Base-by-base conservation (phyloP, 2,329 filamentous ascomycete species). In the Cytospora schulzeri region DNA sequence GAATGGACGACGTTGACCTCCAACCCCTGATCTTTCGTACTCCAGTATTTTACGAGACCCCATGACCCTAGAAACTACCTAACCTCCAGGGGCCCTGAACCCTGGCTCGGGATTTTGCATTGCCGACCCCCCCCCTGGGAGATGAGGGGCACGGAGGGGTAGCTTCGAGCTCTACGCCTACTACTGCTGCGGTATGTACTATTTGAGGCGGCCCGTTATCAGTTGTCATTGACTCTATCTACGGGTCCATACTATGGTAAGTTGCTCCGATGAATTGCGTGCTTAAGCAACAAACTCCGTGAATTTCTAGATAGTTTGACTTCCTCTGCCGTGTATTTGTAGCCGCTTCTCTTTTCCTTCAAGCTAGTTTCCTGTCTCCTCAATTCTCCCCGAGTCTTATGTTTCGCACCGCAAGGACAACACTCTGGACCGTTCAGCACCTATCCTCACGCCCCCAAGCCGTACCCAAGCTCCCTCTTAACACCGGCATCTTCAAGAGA, bases 401-500 rank as follows among this genome's bases (percentile, higher is more conserved):
- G 65, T 66, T 65, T 41, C 33, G 31, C 50, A 48, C 48, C 48
- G 55, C 54, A 29, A 65, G 29, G 38, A 60, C 59, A 60, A 45
- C 57, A 33, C 50, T 62, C 52, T 59, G 57, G 29, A 63, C 59
- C 33, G 33, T 54, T 24, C 63, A 66, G 57, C 54, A 51, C 26
- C 66, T 67, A 11, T 28, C 62, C 35, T 50, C 55, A 15, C 35
- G 24, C 51, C 57, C 35, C 54, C 60, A 45, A 41, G 28, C 53
- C 35, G 12, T 50, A 28, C 50, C 56, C 17, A 26, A 22, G 14
- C 45, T 56, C 33, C 57, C 50, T n/a, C 29, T 63, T 24, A 22
- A 31, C 29, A 38, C 35, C 50, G 50, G 12, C 38, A 58, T 59
- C 53, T 31, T 60, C 31, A 57, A 6, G n/a, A 62, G 73, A 71